Base-by-base conservation (phyloP, 257 asterid species). In the Anisodus tanguticus region DNA sequence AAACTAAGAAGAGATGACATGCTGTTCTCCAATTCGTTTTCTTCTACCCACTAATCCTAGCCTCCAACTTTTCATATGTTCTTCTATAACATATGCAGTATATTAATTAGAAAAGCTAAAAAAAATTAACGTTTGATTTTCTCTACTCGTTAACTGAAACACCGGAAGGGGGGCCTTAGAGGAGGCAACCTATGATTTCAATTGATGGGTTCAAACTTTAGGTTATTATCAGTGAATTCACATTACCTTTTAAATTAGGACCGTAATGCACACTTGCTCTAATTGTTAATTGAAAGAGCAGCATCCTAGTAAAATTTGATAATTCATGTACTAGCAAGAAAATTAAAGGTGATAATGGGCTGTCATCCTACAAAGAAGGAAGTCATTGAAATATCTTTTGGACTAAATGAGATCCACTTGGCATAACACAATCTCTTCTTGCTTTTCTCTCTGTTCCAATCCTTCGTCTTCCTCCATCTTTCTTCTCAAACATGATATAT, bases 401-500 rank as follows among this genome's bases (percentile, higher is more conserved):
- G 62, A 51, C 15, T 47, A 82, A 51, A 49, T 66, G 12, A 55
- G 79, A 62, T 81, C 79, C 84, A 82, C 84, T 82, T 82, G 79
- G 39, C 37, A 66, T 82, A 31, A 66, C 79, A 47, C 72, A 66
- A 47, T 6, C 62, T 47, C 54, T 45, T 76, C 2, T 45, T 45
- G 17, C 35, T 49, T 7, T 43, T 76, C 81, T 47, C 10, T 16
- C 11, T 59, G 10, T 59, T 59, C 31, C 19, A 47, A 49, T 49
- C 55, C 35, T 49, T 49, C 79, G 3, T n/a, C 62, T 9, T n/a
- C 26, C 31, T n/a, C 60, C 79, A 45, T 26, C 84, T 82, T 26
- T 69, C 79, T 82, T 82, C 54, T 63, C 10, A 11, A 39, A 43
- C 41, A 10, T 45, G 11, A 31, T 31, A 1, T 13, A 35, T 41